Percentiles rank a stretch among this genome's conserved stretches.
phyloP scores from a whole-genome alignment of 257 asterid species.

The Solanum chiquidenum region DNA sequence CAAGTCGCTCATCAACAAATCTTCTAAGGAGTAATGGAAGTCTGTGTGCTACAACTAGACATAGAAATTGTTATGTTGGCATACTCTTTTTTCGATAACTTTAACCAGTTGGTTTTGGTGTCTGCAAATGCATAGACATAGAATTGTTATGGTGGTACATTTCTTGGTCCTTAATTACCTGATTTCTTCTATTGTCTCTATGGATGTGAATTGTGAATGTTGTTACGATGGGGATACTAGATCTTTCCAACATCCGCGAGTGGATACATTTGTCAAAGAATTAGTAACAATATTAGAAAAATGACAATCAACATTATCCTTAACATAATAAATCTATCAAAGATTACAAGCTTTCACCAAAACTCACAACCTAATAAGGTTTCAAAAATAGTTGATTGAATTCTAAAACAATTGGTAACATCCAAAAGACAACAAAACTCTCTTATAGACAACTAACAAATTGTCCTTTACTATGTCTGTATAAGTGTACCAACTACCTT shows the following conservation, averaged over 20 bases:
- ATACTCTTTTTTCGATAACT: background rate
- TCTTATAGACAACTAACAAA: background rate
- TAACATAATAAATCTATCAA: background rate
- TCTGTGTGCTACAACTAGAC: background rate
- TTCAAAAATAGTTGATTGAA: background rate
- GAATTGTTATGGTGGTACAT: background rate
- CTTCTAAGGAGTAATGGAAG: slow-evolving; percentile 15
- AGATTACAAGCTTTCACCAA: background rate
- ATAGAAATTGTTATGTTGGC: background rate
- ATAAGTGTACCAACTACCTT: background rate
- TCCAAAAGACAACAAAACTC: background rate
- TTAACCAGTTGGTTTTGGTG: background rate
- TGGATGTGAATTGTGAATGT: background rate
- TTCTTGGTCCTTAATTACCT: background rate
- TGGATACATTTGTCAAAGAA: background rate
- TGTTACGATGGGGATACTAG: no score
- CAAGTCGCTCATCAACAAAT: slow-evolving; percentile 31
- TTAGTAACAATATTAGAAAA: background rate
- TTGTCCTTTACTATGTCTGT: background rate
- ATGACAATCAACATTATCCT: background rate
- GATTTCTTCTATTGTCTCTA: background rate
- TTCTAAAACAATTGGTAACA: background rate
- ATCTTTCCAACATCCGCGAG: background rate
- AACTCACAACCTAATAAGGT: background rate
- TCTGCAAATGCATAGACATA: background rate